Evolutionary conservation across 2,329 filamentous ascomycete genomes (phyloP).

Genomic region (Aplosporella prunicola): DNA sequence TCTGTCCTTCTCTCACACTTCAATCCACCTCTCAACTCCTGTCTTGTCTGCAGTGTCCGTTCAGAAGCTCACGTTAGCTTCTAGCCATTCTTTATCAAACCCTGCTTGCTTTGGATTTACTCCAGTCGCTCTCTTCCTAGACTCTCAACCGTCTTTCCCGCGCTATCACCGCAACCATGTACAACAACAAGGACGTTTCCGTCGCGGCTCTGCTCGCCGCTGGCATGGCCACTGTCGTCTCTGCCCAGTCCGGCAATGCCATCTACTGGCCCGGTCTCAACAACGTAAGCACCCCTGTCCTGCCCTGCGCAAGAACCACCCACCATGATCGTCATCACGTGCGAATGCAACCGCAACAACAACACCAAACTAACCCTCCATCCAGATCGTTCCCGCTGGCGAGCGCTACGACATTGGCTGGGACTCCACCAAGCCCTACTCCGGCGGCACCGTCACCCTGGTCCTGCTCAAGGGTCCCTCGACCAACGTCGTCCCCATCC

Average conservation of each 20-base stretch:
- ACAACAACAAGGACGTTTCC: constrained; percentile 26
- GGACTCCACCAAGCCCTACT: constrained; percentile 35
- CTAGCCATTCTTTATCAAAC: constrained; percentile 7
- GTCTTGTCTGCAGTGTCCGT: no score
- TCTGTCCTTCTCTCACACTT: no score
- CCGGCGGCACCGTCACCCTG: constrained; percentile 43
- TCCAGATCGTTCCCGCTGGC: constrained; percentile 44
- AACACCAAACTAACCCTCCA: background rate
- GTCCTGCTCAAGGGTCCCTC: constrained; percentile 51
- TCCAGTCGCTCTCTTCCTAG: constrained; percentile 15
- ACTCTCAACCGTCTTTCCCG: constrained; percentile 6
- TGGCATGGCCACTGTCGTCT: constrained; percentile 39
- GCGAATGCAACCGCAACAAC: background rate
- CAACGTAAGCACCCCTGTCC: constrained; percentile 25
- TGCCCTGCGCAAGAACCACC: background rate
- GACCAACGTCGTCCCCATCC: constrained; percentile 43
- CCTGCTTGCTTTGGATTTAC: background rate
- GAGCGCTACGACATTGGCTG: constrained; percentile 50
- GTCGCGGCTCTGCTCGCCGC: constrained; percentile 44
- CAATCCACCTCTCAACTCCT: no score
- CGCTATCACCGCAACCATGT: constrained; percentile 26
- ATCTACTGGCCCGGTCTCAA: constrained; percentile 43
- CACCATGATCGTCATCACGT: background rate
- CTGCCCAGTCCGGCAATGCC: constrained; percentile 37
- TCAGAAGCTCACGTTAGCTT: constrained; percentile 1